These are phyloP conservation scores for Wallacemonas sp. DNA, from an alignment of 208 protist species.

Conservation along the genomic window DNA sequence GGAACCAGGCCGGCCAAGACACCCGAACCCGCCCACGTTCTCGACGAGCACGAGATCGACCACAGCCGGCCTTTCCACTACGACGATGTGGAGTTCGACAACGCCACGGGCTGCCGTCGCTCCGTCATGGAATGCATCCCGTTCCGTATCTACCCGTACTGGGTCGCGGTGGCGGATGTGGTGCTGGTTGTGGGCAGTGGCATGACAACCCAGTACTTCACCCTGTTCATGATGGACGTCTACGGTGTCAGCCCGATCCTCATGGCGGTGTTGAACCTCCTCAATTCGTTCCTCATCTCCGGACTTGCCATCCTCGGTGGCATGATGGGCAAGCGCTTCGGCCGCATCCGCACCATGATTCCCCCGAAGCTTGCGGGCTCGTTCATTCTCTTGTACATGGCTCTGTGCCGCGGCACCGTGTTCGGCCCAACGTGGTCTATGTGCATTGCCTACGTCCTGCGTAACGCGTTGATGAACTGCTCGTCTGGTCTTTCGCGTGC, in stretches of 20 bases:
- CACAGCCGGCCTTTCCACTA: conserved; percentile 20
- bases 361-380: conserved; percentile 47
- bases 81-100: conserved; percentile 41
- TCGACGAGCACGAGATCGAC: conserved; percentile 13
- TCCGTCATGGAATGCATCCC: conserved; percentile 44
- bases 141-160: conserved; percentile 46
- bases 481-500: conserved; percentile 52
- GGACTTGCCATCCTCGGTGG: conserved; percentile 49
- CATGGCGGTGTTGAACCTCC: conserved; percentile 43
- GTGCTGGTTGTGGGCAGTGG: conserved; percentile 56
- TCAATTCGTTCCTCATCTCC: conserved; percentile 48
- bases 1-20: background rate
- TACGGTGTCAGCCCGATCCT: conserved; percentile 45
- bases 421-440: conserved; percentile 39
- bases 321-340: conserved; percentile 39
- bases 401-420: conserved; percentile 30
- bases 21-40: background rate
- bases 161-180: conserved; percentile 45
- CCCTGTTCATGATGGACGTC: conserved; percentile 72
- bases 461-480: conserved; percentile 69
- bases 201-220: conserved; percentile 80
- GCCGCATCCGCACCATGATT: conserved; percentile 49
- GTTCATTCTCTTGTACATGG: conserved; percentile 67
- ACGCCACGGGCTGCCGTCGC: conserved; percentile 35
- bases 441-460: conserved; percentile 57